These are phyloP conservation scores for Podochytrium sp. DNA, from an alignment of 192 early-diverging fungal genomes.

Conservation along the genomic window DNA sequence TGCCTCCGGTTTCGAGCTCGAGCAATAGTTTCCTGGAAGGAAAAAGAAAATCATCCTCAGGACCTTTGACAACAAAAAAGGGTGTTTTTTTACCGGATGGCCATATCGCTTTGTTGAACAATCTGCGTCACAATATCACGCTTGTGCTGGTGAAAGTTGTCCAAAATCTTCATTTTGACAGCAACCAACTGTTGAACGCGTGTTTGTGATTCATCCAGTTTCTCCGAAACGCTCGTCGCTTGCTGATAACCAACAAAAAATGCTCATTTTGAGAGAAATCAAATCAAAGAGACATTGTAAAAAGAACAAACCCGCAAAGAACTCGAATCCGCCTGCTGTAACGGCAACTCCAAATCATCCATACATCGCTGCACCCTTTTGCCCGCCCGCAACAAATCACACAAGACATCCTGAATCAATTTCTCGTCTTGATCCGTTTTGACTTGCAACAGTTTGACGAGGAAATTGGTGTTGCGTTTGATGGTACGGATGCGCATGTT, in stretches of 20 bases:
- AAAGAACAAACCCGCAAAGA: neutral
- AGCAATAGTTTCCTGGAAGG: conserved; percentile 50
- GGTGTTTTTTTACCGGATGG: conserved; percentile 41
- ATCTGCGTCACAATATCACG: conserved; percentile 43
- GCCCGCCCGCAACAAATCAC: conserved; percentile 20
- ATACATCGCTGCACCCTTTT: conserved; percentile 39
- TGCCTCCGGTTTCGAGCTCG: conserved; percentile 68
- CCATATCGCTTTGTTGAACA: conserved; percentile 50
- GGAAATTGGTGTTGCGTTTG: conserved; percentile 60
- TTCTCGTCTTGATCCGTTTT: conserved; percentile 21
- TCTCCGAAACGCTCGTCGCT: neutral
- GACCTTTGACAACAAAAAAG: neutral
- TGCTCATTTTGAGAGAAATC: neutral
- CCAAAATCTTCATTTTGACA: conserved; percentile 32
- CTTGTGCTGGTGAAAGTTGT: conserved; percentile 39
- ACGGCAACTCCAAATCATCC: conserved; percentile 39
- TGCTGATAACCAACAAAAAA: neutral
- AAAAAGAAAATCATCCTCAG: neutral
- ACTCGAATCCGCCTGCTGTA: neutral
- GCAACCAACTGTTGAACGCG: conserved; percentile 37
- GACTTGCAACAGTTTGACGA: conserved; percentile 48
- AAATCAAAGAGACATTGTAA: no score
- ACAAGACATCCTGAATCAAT: conserved; percentile 35
- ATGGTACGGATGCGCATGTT: conserved; percentile 66
- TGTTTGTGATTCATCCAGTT: conserved; percentile 33